Base-by-base conservation (phyloP, 805 yeast species). In the Cyberlindnera mississippiensis region DNA sequence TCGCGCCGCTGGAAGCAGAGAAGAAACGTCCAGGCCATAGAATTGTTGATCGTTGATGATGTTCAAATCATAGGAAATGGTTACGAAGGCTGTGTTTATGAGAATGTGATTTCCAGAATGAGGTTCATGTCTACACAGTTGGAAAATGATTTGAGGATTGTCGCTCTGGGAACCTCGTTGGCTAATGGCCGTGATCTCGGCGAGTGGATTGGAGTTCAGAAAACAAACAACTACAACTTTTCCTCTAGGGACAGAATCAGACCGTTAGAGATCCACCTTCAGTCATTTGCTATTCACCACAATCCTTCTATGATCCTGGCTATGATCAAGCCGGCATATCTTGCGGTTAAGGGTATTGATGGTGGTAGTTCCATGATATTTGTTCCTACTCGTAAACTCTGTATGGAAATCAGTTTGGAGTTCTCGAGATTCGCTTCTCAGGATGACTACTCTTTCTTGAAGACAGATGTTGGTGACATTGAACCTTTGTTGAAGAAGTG, bases 1-100 rank as follows among this genome's bases (percentile, higher is more conserved):
- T 76, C 95, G 0, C 75, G 91, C 46, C 71, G 89, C 35, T 90
- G 98, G 98, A 81, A 81, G 51, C 84, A 80, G 49, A 71, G 95
- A 42, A 78, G 76, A 49, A 78, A 78, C 48, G 68, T 91, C 5
- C 87, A 82, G 45, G 58, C 75, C 0, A 75, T 91, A 24, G 88
- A 79, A 35, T 59, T 87, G 26, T 55, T 88, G 2, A 73, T 93
- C 38, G 78, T 77, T 29, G 96, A 87, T 59, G 88, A 87, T 55
- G 63, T 76, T 14, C 96, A 91, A 51, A 53, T 62, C 26, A 60
- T 90, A 15, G 87, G 89, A 2, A 62, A 63, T 50, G 82, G 83
- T 0, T 36, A 49, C 4, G 57, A 56, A 13, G 95, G 96, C 0
- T 62, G 78, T 2, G 57, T 65, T 1, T 89, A 89, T 56, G 99